phyloP scores from a whole-genome alignment of 208 protist genomes.

The Leishmania arabica region DNA sequence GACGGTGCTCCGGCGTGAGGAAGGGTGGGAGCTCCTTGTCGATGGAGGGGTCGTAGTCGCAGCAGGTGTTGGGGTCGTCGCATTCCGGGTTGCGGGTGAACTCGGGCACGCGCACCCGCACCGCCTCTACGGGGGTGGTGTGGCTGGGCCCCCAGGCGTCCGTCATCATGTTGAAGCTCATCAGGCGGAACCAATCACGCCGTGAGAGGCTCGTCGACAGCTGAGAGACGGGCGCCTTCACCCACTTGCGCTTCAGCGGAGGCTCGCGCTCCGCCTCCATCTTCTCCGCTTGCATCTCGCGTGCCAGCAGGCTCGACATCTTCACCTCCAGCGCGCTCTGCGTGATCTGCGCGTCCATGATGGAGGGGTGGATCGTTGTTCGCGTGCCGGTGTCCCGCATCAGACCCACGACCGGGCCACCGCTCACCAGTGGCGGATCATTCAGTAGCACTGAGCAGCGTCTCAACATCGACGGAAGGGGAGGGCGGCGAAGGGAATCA shows the following conservation, averaged over 20 bases:
- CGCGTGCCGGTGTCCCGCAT: neutral
- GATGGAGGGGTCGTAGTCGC: slow-evolving; percentile 49
- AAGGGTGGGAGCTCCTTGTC: slow-evolving; percentile 65
- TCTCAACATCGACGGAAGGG: slow-evolving; percentile 11
- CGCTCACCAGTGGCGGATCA: slow-evolving; percentile 7
- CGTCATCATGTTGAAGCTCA: slow-evolving; percentile 86
- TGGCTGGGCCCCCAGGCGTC: slow-evolving; percentile 48
- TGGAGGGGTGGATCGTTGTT: slow-evolving; percentile 41
- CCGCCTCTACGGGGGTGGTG: slow-evolving; percentile 63
- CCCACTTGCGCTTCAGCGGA: slow-evolving; percentile 61
- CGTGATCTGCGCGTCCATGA: slow-evolving; percentile 40
- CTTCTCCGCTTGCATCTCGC: slow-evolving; percentile 26
- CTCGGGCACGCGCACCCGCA: slow-evolving; percentile 48
- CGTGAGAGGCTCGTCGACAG: slow-evolving; percentile 66
- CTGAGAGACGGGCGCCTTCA: slow-evolving; percentile 58
- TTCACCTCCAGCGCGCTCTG: slow-evolving; percentile 41
- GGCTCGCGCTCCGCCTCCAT: slow-evolving; percentile 30
- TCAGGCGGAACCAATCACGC: slow-evolving; percentile 86
- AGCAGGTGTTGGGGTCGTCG: slow-evolving; percentile 35
- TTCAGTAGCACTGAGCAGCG: slow-evolving; percentile 10
- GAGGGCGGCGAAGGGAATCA: neutral
- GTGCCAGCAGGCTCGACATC: slow-evolving; percentile 38
- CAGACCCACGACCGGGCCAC: slow-evolving; percentile 14
- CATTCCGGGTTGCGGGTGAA: slow-evolving; percentile 43
- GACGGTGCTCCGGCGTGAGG: slow-evolving; percentile 54